Evolutionary conservation across 768 basidiomycete species (phyloP), one percentile per base, ranked within the genome.

Genomic region (Peribolospora kevripleyi): DNA sequence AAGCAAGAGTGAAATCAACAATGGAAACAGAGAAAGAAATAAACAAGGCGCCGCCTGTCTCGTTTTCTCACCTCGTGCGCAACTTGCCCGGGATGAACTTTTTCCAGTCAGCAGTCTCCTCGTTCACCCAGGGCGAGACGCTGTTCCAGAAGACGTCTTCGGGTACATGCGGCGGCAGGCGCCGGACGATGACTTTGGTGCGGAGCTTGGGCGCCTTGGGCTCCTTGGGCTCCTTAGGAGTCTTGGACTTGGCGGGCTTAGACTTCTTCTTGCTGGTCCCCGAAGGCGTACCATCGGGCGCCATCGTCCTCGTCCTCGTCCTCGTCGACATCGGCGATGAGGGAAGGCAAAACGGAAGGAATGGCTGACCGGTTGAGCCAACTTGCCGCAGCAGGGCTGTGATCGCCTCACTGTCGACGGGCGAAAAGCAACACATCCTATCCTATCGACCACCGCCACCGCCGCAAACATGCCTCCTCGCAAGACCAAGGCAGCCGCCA

Each of bases 141-240:
- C 83, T 85, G 62, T 81, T 77, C 91, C 91, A 98, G 69, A 98
- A 97, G 53, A 93, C 69, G 2, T 78, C 78, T 61, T 88, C 87
- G 4, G 91, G 91, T 3, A 98, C 72, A 62, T 88, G 86, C 9
- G 90, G 82, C 0, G 91, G 91, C 4, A 95, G 72, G 45, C 85
- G 71, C 47, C 91, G 78, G 13, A 95, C 80, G 60, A 93, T 75
- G 40, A 79, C 79, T 73, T 98, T 97, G 54, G 4, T 49, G 13
- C 41, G 6, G 6, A 6, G 46, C 46, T 55, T 37, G 39, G 11
- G 40, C 48, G 39, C 38, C 45, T 25, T 25, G 25, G 25, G 25
- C 25, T 25, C 25, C 25, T 25, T 25, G 25, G 25, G 25, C 25
- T 25, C 25, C 25, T 25, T 25, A 25, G 25, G 25, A 25, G 45